Evolutionary conservation across 192 early-diverging fungal genomes (phyloP).

Genomic region (Coemansia sp.): DNA sequence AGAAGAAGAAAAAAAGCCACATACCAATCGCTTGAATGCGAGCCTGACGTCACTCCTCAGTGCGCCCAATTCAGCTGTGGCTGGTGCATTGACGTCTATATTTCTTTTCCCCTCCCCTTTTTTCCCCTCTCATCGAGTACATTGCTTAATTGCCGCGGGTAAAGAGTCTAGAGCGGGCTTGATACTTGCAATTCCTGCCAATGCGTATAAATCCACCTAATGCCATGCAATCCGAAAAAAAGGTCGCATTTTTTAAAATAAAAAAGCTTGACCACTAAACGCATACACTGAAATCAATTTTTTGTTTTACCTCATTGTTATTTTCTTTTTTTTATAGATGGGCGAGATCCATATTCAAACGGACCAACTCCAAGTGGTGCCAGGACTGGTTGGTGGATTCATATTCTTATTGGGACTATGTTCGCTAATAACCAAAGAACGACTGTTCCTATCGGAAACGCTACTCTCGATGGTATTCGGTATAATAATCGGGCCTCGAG

Average conservation of each 20-base stretch:
- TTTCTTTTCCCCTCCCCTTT: neutral
- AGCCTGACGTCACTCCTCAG: too few relatives aligned
- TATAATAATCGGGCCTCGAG: conserved; percentile 81
- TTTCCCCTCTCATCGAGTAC: too few relatives aligned
- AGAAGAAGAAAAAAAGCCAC: too few relatives aligned
- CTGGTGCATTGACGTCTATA: neutral
- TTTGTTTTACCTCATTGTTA: neutral
- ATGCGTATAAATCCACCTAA: too few relatives aligned
- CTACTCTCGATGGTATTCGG: conserved; percentile 85
- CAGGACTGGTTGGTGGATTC: conserved; percentile 70
- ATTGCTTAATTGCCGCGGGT: too few relatives aligned
- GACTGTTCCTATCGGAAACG: conserved; percentile 73
- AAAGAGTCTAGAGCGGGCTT: too few relatives aligned
- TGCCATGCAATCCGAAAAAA: too few relatives aligned
- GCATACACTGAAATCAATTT: neutral
- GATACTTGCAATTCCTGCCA: too few relatives aligned
- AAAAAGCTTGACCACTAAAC: too few relatives aligned
- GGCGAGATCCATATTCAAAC: conserved; percentile 39
- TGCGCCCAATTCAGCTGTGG: too few relatives aligned
- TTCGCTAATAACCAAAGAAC: conserved; percentile 70
- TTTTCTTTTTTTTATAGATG: conserved; percentile 5
- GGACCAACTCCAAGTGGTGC: conserved; percentile 43
- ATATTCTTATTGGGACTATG: conserved; percentile 68
- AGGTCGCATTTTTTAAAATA: too few relatives aligned
- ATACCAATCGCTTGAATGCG: too few relatives aligned